A percentile compares a stretch with the other conserved stretches of the same genome.
Evolutionary conservation across 148 eudicot species (phyloP).

Genomic region (Fagopyrum esculentum): DNA sequence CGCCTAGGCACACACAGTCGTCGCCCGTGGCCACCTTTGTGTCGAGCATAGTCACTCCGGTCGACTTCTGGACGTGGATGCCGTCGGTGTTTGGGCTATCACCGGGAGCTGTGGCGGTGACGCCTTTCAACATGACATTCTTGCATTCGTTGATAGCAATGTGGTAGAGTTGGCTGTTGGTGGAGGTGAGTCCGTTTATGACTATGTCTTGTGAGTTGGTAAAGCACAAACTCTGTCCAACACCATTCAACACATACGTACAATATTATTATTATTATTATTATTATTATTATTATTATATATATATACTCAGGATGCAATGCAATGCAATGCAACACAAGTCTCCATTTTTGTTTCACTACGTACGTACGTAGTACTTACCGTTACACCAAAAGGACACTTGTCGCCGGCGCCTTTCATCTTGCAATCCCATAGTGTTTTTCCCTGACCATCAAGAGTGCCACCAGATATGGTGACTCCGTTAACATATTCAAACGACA

Average conservation of each 20-base stretch:
- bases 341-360: too few relatives aligned
- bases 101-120: not conserved
- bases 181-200: not conserved
- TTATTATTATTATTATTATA: too few relatives aligned
- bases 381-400: constrained; percentile 41
- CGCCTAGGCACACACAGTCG: constrained; percentile 1
- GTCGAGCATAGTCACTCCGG: not conserved
- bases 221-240: constrained; percentile 3
- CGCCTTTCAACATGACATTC: not conserved
- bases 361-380: not conserved
- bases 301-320: too few relatives aligned
- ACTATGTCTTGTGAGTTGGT: not conserved
- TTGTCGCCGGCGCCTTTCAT: constrained; percentile 6
- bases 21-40: constrained; percentile 16
- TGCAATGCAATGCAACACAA: too few relatives aligned
- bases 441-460: constrained; percentile 32
- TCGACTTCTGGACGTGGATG: constrained; percentile 7
- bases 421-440: constrained; percentile 21
- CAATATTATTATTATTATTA: too few relatives aligned
- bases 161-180: constrained; percentile 8
- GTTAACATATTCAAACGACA: constrained; percentile 23
- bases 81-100: constrained; percentile 11
- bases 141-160: constrained; percentile 8
- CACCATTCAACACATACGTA: too few relatives aligned
- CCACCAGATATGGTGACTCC: constrained; percentile 36